These are phyloP conservation scores for Trichoderma arundinaceum DNA, from an alignment of 2,329 filamentous ascomycete genomes.

Conservation along the genomic window DNA sequence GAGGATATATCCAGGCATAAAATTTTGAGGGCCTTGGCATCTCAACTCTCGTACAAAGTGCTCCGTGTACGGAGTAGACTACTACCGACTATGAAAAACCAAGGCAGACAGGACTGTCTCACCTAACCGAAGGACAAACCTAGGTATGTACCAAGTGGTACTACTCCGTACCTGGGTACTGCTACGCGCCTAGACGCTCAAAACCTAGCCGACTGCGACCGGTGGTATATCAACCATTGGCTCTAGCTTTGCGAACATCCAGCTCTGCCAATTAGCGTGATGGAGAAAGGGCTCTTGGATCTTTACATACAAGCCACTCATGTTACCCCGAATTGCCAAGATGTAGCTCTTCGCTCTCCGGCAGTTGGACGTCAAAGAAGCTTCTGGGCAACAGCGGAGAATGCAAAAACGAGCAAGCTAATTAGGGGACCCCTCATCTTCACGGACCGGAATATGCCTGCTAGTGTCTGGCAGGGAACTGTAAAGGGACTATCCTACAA, in stretches of 20 bases:
- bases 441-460: constrained; percentile 26
- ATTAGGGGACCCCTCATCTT: constrained; percentile 28
- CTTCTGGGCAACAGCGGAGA: background rate
- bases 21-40: no score
- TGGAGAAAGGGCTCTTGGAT: background rate
- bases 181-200: no score
- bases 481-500: constrained; percentile 27
- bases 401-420: constrained; percentile 11
- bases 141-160: no score
- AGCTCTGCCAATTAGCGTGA: constrained; percentile 11
- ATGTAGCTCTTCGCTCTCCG: constrained; percentile 6
- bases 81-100: no score
- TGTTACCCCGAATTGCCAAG: background rate
- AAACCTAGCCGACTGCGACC: constrained; percentile 7
- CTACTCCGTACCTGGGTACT: no score
- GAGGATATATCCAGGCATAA: no score
- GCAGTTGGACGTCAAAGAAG: constrained; percentile 19
- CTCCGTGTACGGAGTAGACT: no score
- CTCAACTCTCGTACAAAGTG: no score
- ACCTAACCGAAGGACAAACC: no score
- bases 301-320: background rate
- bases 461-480: constrained; percentile 28
- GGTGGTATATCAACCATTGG: constrained; percentile 8
- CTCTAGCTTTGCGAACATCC: background rate
- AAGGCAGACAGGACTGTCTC: no score